phyloP scores from a whole-genome alignment of 352 stramenopile genomes.

The Phytophthora pisi region DNA sequence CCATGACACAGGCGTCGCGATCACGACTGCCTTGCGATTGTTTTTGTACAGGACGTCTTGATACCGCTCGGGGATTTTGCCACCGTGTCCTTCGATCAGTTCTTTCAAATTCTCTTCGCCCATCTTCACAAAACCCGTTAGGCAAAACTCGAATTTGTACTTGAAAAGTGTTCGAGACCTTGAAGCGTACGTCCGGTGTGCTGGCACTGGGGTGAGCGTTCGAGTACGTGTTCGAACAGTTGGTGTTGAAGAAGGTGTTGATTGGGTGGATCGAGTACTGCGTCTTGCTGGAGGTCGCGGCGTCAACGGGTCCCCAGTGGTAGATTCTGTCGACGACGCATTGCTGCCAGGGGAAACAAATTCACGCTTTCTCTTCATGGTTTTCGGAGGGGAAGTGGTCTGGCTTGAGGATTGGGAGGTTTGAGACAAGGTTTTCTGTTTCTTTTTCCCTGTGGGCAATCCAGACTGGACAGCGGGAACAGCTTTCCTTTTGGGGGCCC shows the following conservation, averaged over 20 bases:
- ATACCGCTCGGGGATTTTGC: slow-evolving; percentile 54
- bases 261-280: slow-evolving; percentile 29
- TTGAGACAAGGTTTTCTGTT: slow-evolving; percentile 15
- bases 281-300: slow-evolving; percentile 25
- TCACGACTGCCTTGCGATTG: slow-evolving; percentile 68
- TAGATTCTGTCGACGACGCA: slow-evolving; percentile 10
- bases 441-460: slow-evolving; percentile 20
- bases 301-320: slow-evolving; percentile 12
- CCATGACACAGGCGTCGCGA: slow-evolving; percentile 76
- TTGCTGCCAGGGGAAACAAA: slow-evolving; percentile 17
- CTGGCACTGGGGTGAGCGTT: slow-evolving; percentile 55
- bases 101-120: slow-evolving; percentile 55
- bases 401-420: slow-evolving; percentile 9
- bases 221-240: slow-evolving; percentile 57
- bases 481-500: slow-evolving; percentile 24
- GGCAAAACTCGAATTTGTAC: slow-evolving; percentile 77
- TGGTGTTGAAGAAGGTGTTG: slow-evolving; percentile 47
- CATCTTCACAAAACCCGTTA: slow-evolving; percentile 70
- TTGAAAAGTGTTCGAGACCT: slow-evolving; percentile 69
- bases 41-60: slow-evolving; percentile 55
- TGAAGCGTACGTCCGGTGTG: slow-evolving; percentile 50
- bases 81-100: slow-evolving; percentile 72
- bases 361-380: slow-evolving; percentile 26
- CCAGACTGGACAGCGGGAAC: slow-evolving; percentile 2
- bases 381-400: slow-evolving; percentile 14